Evolutionary conservation across 495 filamentous ascomycete genomes (phyloP), one percentile per base, ranked within the genome.

Genomic region (Tuber magnatum): DNA sequence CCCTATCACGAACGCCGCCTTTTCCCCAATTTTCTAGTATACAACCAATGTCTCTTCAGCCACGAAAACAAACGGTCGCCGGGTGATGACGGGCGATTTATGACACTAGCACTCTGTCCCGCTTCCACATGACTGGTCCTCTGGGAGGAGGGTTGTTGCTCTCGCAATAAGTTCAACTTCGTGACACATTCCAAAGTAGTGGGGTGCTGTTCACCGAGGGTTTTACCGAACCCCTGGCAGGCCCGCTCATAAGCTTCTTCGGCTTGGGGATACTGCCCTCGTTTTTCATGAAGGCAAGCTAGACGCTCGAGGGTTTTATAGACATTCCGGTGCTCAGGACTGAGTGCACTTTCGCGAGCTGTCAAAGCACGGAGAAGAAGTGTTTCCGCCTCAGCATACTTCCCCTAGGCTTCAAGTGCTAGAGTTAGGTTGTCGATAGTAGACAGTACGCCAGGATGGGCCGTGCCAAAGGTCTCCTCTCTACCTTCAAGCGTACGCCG

Each of bases 371-470:
- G 80, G 28, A 43, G 46, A 71, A 73, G 78, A 48, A 73, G 78
- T 68, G 83, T 74, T 69, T 75, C 48, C 18, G 80, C 83, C 73
- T 73, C 41, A 18, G 79, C 74, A 70, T 83, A 78, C 69, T 73
- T 71, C 9, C 78, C 81, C 46, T 82, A 70, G 18, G 70, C 24
- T 0, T 69, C 0, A n/a, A 80, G 74, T 20, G 73, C 51, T 4
- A 0, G 0, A 41, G 78, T 77, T 9, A 81, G 69, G 38, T 51
- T 78, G 38, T 72, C 24, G 43, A 76, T 61, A 5, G 76, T 73
- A n/a, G 0, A 0, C 56, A 78, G 70, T 14, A 38, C 44, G 22
- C 5, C 1, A 48, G 72, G 68, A 32, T 77, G 61, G 16, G 71
- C 68, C 40, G 41, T 41, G 18, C 72, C 72, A 5, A 77, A 69